A percentile compares a stretch with the other conserved stretches of the same genome.
These are phyloP conservation scores for Jatropha multifida DNA, from an alignment of 441 rosid genomes.

Conservation along the genomic window DNA sequence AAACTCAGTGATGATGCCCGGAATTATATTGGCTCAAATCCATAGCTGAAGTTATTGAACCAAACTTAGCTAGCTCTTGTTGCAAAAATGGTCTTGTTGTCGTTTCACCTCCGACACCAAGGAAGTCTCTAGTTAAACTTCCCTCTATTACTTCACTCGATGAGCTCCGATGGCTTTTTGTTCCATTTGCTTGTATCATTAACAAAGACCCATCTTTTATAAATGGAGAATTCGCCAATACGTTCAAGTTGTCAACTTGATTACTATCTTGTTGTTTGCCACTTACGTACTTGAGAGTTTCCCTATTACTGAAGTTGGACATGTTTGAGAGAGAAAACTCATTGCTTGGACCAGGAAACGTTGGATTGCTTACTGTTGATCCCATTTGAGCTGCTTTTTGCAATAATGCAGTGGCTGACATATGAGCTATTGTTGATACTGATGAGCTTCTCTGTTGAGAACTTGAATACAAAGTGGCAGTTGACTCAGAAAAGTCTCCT, in stretches of 20 bases:
- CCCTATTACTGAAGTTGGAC: conserved; percentile 7
- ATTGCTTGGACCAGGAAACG: conserved; percentile 3
- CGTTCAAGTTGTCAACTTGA: conserved; percentile 23
- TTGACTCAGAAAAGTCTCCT: conserved; percentile 32
- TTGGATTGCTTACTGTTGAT: conserved; percentile 45
- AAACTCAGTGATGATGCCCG: conserved; percentile 19
- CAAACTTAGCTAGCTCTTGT: conserved; percentile 44
- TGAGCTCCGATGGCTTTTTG: conserved; percentile 9
- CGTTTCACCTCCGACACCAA: conserved; percentile 49
- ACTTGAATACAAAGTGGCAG: conserved; percentile 34
- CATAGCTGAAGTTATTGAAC: conserved; percentile 31
- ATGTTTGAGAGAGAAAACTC: conserved; percentile 14
- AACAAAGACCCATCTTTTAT: conserved; percentile 14
- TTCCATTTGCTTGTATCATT: conserved; percentile 8
- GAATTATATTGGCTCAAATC: conserved; percentile 28
- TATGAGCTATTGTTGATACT: conserved; percentile 29
- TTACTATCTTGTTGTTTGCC: conserved; percentile 18
- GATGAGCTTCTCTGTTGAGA: conserved; percentile 19
- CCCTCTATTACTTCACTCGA: conserved; percentile 27
- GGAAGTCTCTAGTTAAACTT: conserved; percentile 52
- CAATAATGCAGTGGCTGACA: conserved; percentile 77
- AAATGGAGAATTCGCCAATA: neutral
- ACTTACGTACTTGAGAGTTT: conserved; percentile 13
- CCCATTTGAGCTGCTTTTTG: conserved; percentile 87
- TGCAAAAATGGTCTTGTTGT: conserved; percentile 33